Evolutionary conservation across 345 rosid species (phyloP).

Genomic region (Passiflora organensis): DNA sequence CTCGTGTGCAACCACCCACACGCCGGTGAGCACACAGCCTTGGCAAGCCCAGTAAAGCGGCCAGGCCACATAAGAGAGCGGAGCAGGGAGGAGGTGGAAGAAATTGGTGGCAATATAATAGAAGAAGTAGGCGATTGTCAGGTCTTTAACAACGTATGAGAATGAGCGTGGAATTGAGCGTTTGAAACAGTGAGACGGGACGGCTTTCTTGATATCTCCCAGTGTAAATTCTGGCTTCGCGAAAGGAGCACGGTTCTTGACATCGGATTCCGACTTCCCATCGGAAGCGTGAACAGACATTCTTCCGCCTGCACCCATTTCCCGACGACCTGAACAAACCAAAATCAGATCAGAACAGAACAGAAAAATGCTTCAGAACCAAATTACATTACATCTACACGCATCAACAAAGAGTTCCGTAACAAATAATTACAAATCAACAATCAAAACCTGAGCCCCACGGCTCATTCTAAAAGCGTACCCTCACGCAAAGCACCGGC

Average conservation of each 20-base stretch:
- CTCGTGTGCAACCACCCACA: conserved; percentile 34
- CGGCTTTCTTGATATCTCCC: conserved; percentile 26
- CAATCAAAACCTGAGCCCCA: too few species aligned
- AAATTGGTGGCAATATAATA: conserved; percentile 23
- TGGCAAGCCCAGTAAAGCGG: conserved; percentile 29
- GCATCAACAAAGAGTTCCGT: too few species aligned
- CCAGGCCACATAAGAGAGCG: conserved; percentile 27
- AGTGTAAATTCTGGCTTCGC: conserved; percentile 36
- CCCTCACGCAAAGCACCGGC: too few species aligned
- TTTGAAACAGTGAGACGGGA: conserved; percentile 31
- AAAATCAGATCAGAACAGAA: not conserved
- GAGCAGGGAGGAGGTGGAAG: conserved; percentile 30
- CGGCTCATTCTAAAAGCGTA: too few species aligned
- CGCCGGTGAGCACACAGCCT: conserved; percentile 30
- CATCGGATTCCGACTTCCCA: conserved; percentile 7
- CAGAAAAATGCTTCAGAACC: too few species aligned
- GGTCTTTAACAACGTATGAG: conserved; percentile 22
- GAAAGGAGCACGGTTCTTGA: conserved; percentile 21
- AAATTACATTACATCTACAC: too few species aligned
- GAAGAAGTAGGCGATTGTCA: conserved; percentile 21
- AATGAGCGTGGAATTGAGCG: conserved; percentile 27
- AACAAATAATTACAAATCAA: too few species aligned
- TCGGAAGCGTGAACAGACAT: conserved; percentile 17
- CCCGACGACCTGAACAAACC: conserved; percentile 14
- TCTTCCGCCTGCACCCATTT: conserved; percentile 31